Evolutionary conservation across 176 grass and related monocot species (phyloP), one percentile per base, ranked within the genome.

Genomic region (Carex cristatella): DNA sequence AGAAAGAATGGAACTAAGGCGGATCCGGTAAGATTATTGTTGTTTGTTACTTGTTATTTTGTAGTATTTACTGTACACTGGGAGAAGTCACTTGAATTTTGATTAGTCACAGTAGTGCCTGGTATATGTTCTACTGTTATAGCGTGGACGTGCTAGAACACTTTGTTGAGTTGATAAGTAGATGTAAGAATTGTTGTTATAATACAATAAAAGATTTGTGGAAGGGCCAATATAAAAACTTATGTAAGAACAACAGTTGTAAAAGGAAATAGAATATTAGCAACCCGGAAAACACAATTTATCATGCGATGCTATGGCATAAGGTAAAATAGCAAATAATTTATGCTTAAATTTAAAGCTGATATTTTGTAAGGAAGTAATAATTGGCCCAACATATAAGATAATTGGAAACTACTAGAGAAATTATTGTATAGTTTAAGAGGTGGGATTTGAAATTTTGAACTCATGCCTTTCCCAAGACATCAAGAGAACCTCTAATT

Each of bases 11-110:
- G 74, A 6, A 53, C 16, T 58, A 75, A 53, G 46, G 16, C 37
- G 53, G 74, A 79, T 58, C 74, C 28, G 2, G 74, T 79, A 58
- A 79, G 74, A 79, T 57, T 9, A 33, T 79, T 57, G 74, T 33
- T 58, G 5, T 35, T 56, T 58, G 5, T 33, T 44, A 74, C 31
- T n/a, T 48, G 16, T 79, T 57, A 4, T 4, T 58, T 57, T 18
- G 13, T 79, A 79, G 14, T 79, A 79, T 31, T 16, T 79, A 28
- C 2, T 58, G 14, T 58, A 9, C 12, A 58, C 74, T 79, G 12
- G 5, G 35, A 79, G 35, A 58, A 14, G 30, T 37, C 53, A 14
- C 30, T 58, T 37, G 74, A 16, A 19, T 77, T 27, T 77, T 79
- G 28, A 57, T 35, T 12, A 32, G 30, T 58, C 28, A 33, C 12